These are phyloP conservation scores for Lecanicillium sp. DNA, from an alignment of 2,329 filamentous ascomycete genomes.

Conservation along the genomic window DNA sequence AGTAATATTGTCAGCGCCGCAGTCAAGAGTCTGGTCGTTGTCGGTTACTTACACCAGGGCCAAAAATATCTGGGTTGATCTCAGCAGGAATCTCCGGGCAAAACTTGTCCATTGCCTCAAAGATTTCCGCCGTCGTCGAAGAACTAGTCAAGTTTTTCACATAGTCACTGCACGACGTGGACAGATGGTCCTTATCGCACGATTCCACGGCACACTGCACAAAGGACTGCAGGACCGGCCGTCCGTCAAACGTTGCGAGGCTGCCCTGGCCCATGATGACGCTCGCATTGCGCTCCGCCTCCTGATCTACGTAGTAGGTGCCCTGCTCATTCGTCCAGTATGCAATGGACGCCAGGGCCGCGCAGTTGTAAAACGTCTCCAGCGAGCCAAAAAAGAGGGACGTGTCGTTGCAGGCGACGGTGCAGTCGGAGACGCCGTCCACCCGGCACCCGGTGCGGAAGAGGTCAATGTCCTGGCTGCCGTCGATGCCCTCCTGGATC, in stretches of 20 bases:
- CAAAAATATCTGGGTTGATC: constrained; percentile 31
- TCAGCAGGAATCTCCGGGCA: constrained; percentile 27
- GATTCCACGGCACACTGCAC: constrained; percentile 26
- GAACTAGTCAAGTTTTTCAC: constrained; percentile 18
- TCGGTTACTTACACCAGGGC: constrained; percentile 24
- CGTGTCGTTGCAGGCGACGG: constrained; percentile 22
- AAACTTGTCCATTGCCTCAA: constrained; percentile 26
- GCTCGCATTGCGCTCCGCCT: constrained; percentile 29
- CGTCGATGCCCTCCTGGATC: constrained; percentile 24
- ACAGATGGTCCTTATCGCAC: constrained; percentile 25
- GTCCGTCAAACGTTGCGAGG: constrained; percentile 22
- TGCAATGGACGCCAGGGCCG: constrained; percentile 24
- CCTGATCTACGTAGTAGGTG: constrained; percentile 21
- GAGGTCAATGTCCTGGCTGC: constrained; percentile 22
- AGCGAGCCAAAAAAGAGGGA: constrained; percentile 24
- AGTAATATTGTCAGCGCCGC: background rate
- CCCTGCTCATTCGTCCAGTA: constrained; percentile 23
- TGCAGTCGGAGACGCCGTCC: constrained; percentile 21
- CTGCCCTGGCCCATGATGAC: constrained; percentile 24
- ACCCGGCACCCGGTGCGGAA: constrained; percentile 24
- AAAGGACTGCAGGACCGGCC: constrained; percentile 23
- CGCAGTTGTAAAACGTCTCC: constrained; percentile 32
- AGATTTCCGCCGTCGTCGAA: constrained; percentile 21
- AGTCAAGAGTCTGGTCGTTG: background rate
- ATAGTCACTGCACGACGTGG: constrained; percentile 20